phyloP scores from a whole-genome alignment of 495 filamentous ascomycete species.

The Astrocystis sublimbata region DNA sequence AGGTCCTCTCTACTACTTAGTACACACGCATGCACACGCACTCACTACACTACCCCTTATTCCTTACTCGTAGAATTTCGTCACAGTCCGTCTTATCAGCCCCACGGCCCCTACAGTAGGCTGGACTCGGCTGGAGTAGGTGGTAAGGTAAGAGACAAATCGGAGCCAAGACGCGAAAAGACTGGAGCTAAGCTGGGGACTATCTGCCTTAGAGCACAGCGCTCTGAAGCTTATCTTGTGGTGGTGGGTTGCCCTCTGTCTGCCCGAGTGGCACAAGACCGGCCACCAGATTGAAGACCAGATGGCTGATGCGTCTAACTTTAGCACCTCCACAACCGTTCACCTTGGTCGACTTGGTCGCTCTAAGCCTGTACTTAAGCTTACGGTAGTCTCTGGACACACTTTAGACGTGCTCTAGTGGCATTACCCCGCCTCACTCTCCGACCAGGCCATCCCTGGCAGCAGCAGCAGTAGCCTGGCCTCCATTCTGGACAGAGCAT shows the following conservation, averaged over 20 bases:
- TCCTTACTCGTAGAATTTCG: background rate
- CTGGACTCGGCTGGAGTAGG: no score
- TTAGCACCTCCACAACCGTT: background rate
- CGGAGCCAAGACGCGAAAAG: background rate
- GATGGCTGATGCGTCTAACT: background rate
- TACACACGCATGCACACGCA: no score
- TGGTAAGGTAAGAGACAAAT: no score
- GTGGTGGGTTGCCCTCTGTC: no score
- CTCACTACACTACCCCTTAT: background rate
- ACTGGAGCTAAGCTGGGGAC: background rate
- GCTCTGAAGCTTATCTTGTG: slow-evolving; percentile 8
- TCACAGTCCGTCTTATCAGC: background rate
- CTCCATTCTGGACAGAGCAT: background rate
- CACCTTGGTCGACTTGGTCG: no score
- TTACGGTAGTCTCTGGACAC: no score
- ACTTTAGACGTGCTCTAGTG: no score
- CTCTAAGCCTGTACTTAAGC: no score
- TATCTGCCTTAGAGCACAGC: no score
- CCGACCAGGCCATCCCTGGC: background rate
- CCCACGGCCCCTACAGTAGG: background rate
- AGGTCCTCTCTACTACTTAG: no score
- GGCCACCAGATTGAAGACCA: background rate
- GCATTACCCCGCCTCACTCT: slow-evolving; percentile 6
- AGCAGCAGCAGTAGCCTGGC: slow-evolving; percentile 4
- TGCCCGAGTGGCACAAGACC: background rate